Evolutionary conservation across 768 basidiomycete species (phyloP).

Genomic region (Terana coerulea): DNA sequence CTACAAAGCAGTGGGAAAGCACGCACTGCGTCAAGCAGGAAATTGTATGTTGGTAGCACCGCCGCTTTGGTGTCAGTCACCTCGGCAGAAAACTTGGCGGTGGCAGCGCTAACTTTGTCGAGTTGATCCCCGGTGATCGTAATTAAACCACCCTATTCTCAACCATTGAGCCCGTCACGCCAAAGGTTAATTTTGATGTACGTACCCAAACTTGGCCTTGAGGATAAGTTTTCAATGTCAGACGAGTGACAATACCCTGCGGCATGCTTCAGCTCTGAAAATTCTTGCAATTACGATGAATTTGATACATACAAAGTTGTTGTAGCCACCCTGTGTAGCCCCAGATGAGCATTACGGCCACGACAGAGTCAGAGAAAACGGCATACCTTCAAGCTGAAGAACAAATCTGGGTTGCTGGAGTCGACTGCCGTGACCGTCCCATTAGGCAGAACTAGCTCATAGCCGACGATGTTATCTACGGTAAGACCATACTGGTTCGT

Average conservation of each 20-base stretch:
- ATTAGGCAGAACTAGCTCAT: constrained; percentile 54
- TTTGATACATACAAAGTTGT: constrained; percentile 47
- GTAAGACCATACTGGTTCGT: constrained; percentile 61
- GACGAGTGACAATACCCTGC: constrained; percentile 57
- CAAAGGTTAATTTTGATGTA: background rate
- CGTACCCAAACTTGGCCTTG: constrained; percentile 60
- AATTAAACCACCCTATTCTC: constrained; percentile 48
- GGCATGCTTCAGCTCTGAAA: background rate
- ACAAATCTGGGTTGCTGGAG: constrained; percentile 33
- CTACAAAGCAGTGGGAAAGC: background rate
- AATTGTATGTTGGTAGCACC: constrained; percentile 45
- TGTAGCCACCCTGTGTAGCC: constrained; percentile 49
- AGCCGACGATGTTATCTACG: constrained; percentile 49
- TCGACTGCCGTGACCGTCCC: constrained; percentile 37
- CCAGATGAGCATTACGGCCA: background rate
- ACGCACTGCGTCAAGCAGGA: constrained; percentile 31
- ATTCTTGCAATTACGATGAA: background rate
- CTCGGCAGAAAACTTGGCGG: constrained; percentile 35
- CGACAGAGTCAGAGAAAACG: background rate
- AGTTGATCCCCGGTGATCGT: constrained; percentile 14
- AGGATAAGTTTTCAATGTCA: constrained; percentile 50
- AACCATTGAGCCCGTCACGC: background rate
- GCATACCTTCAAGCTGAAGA: constrained; percentile 41
- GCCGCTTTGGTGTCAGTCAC: constrained; percentile 49
- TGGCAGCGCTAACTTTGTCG: constrained; percentile 30